Evolutionary conservation across 208 protist species (phyloP), one percentile per base, ranked within the genome.

Genomic region (Blechomonas ayalai): DNA sequence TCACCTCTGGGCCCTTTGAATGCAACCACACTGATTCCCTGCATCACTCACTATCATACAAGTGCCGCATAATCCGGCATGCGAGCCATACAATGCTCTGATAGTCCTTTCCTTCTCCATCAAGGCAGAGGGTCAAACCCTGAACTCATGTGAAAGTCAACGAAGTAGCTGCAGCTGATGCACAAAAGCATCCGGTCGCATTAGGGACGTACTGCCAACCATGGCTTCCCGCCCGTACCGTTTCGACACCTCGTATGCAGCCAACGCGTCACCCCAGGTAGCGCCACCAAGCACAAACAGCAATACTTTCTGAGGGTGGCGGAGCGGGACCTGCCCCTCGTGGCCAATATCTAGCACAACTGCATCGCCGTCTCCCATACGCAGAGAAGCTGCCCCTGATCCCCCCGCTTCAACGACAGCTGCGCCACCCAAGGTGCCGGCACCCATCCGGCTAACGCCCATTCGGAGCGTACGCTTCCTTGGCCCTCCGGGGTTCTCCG

Each of bases 241-340:
- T 52, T 73, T 67, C 31, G 77, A 48, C 15, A 76, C 48, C 34
- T 87, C 72, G 43, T 91, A 91, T 18, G 74, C 82, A 1, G 72
- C 62, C 6, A 77, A 53, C 19, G 52, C 66, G 50, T 91, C 77
- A 9, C 68, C 68, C 46, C 60, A 85, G 12, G 82, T 91, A 23
- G 79, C 63, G 27, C 78, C 78, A 29, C 82, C 78, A 22, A 91
- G 43, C 7, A 91, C 70, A 59, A 91, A 86, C 10, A 91, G 26
- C 4, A 91, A 67, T 38, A 91, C 56, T 2, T 65, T 58, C 43
- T 71, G 77, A 31, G 41, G 48, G n/a, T 25, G 62, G 25, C 59
- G 45, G 15, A 87, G 58, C 34, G 59, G 26, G 20, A 74, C 50
- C 35, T 61, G 49, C 13, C 64, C 67, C 40, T 77, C 73, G 28